Evolutionary conservation across 2,329 filamentous ascomycete species (phyloP), one percentile per base, ranked within the genome.

Genomic region (Sphaerulina musiva): DNA sequence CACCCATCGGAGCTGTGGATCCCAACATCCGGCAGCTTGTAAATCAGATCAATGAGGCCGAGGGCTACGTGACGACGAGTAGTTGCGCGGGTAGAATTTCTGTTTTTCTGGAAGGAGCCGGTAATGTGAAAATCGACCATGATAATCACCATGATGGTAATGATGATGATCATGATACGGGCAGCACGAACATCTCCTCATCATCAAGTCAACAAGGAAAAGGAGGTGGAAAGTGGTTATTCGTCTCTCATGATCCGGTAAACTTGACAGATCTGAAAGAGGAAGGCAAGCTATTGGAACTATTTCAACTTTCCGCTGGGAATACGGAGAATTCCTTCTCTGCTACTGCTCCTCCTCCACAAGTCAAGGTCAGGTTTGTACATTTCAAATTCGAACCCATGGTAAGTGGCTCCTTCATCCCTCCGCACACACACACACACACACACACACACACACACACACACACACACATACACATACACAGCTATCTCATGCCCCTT

Each of bases 351-450:
- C 32, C 56, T 29, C 26, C 51, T 2, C 38, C 44, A 40, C 44
- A 56, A 10, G 26, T 50, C 10, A 45, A 46, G 4, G 53, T 57
- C 26, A 56, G 76, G 53, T 75, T 77, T 58, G 76, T 95, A 48
- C 89, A 92, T 70, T 87, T 95, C 73, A 93, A 95, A 71, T 96
- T 95, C 67, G 91, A 96, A 69, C 89, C 91, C 4, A 90, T 96
- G 89, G 91, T 95, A 78, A 68, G 83, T 69, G 34, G 47, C 20
- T 44, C 8, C 29, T 3, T 29, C 26, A 29, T 7, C 26, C 26
- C 26, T 29, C 26, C 26, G 5, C 26, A 6, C 26, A 29, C 26
- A 29, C 26, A 29, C 20, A 20, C 20, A 20, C 20, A 20, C 20
- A 20, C 20, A 20, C 20, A 20, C 3, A 20, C 20, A 20, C 3